These are phyloP conservation scores for Erodium texanum DNA, from an alignment of 441 rosid genomes.

Conservation along the genomic window DNA sequence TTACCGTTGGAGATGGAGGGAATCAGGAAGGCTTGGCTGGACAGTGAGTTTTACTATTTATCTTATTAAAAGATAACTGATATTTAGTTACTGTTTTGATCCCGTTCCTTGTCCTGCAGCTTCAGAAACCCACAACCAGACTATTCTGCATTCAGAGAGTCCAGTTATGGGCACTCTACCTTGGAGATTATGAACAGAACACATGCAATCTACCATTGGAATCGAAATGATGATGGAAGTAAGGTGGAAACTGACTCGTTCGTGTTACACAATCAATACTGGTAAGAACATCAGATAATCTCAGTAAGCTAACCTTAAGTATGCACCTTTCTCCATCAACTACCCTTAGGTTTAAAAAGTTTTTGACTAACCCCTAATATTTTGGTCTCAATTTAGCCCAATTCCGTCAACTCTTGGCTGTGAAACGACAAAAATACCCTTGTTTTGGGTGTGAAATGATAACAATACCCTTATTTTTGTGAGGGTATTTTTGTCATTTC, in stretches of 20 bases:
- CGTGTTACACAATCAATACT: constrained; percentile 49
- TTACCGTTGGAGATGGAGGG: constrained; percentile 1
- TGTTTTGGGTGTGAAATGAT: too few species aligned
- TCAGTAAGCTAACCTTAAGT: too few species aligned
- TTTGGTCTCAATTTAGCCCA: too few species aligned
- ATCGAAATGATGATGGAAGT: constrained; percentile 61
- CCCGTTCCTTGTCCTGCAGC: constrained; percentile 24
- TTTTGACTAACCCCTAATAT: too few species aligned
- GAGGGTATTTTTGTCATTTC: too few species aligned
- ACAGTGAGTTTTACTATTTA: background rate
- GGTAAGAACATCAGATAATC: constrained; percentile 43
- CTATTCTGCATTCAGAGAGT: constrained; percentile 77
- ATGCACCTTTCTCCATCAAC: too few species aligned
- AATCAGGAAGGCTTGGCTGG: background rate
- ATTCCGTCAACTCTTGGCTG: too few species aligned
- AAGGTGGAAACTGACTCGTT: constrained; percentile 48
- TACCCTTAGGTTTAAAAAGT: too few species aligned
- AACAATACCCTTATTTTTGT: too few species aligned
- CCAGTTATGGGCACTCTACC: constrained; percentile 68
- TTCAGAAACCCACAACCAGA: constrained; percentile 62
- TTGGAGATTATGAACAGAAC: constrained; percentile 57
- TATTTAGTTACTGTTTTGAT: too few species aligned
- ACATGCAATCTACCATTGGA: constrained; percentile 67
- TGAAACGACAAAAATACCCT: too few species aligned
- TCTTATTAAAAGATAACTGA: too few species aligned